Base-by-base conservation (phyloP, 345 rosid genomes). In the Eucalyptus camaldulensis region DNA sequence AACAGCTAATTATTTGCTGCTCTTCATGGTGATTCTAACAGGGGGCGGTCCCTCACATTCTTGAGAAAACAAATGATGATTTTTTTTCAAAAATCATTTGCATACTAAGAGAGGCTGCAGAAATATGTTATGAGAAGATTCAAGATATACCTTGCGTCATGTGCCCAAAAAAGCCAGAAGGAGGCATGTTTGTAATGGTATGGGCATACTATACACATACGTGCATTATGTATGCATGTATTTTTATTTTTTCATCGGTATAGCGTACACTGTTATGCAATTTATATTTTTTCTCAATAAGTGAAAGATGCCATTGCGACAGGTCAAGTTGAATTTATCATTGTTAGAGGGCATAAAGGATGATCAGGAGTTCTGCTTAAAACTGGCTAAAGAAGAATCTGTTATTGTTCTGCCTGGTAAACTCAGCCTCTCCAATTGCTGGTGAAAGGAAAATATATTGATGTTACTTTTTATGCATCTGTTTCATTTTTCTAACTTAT, bases 141-240 rank as follows among this genome's bases (percentile, higher is more conserved):
- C 88, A 92, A 88, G 97, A 95, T 60, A 96, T 96, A 14, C 95
- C 96, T 49, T 96, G 93, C 88, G 87, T 96, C 86, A 92, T 91
- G 13, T 95, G 96, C 89, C 93, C 94, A 49, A 90, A 72, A 31
- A 96, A 93, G 91, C 97, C 97, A 6, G 97, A 96, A 88, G 96
- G 95, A 54, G 94, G 96, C 88, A 96, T 96, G 94, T 95, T 93
- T 89, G 91, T 94, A 45, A 88, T 97, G 97, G 99, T 96, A 92
- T 44, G 91, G 44, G n/a, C 22, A 47, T n/a, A 10, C 51, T 13
- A 14, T 67, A 43, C 4, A 54, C 6, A 13, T 15, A 49, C 6
- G 1, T 80, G 7, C 53, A 50, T 1, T 49, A 44, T 33, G 1
- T 31, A 43, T 67, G 11, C 29, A 22, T 51, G 13, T 33, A 8